Conservation (phyloP, 2,329 filamentous ascomycete genomes). For the Beauveria sp. region DNA sequence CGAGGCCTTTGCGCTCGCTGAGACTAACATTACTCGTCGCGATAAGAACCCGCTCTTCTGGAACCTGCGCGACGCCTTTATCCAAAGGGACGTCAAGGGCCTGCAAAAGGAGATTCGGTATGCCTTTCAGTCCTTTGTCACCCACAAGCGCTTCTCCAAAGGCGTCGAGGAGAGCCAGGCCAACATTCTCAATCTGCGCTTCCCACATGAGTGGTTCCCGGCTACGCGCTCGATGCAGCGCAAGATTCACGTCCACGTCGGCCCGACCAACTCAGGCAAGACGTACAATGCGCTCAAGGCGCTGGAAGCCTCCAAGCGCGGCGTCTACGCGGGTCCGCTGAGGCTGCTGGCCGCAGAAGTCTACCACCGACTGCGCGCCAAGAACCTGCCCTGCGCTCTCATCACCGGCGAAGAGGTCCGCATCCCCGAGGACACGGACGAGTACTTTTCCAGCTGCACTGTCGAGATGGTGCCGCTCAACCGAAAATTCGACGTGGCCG, state of each 20-base stretch:
- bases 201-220: constrained; percentile 87
- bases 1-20: constrained; percentile 36
- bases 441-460: constrained; percentile 72
- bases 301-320: constrained; percentile 65
- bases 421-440: constrained; percentile 50
- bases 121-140: constrained; percentile 59
- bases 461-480: constrained; percentile 75
- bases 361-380: constrained; percentile 76
- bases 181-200: constrained; percentile 72
- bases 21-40: constrained; percentile 28
- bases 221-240: constrained; percentile 72
- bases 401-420: constrained; percentile 88
- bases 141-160: constrained; percentile 48
- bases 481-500: constrained; percentile 68
- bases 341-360: constrained; percentile 88
- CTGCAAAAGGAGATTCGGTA: constrained; percentile 55
- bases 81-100: constrained; percentile 40
- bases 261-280: constrained; percentile 96
- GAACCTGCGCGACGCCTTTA: constrained; percentile 52
- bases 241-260: constrained; percentile 85
- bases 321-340: constrained; percentile 86
- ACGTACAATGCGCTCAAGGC: constrained; percentile 89
- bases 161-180: constrained; percentile 51
- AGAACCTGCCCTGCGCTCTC: constrained; percentile 68
- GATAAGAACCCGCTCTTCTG: constrained; percentile 47